Evolutionary conservation across 331 rosid species (phyloP).

Genomic region (Telfairia occidentalis): DNA sequence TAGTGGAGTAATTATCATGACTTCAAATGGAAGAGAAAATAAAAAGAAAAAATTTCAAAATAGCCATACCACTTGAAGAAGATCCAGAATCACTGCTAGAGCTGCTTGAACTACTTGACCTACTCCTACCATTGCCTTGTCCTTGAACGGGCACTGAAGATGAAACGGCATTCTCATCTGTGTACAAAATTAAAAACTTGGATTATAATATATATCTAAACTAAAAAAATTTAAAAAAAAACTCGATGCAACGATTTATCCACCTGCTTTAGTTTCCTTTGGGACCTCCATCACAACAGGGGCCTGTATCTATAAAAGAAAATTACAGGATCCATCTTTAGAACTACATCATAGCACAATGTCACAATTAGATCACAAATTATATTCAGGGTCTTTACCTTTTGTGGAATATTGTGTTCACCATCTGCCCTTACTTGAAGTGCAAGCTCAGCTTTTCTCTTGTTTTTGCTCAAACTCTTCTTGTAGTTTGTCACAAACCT

Average conservation of each 20-base stretch:
- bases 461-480: slow-evolving; percentile 84
- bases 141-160: slow-evolving; percentile 41
- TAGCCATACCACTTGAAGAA: slow-evolving; percentile 70
- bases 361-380: neutral
- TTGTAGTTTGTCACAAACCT: slow-evolving; percentile 90
- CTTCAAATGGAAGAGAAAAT: neutral
- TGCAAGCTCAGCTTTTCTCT: slow-evolving; percentile 86
- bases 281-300: slow-evolving; percentile 32
- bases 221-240: neutral
- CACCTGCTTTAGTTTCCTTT: slow-evolving; percentile 52
- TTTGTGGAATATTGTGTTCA: slow-evolving; percentile 28
- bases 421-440: slow-evolving; percentile 44
- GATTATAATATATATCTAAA: neutral
- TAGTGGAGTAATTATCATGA: slow-evolving; percentile 4
- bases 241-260: neutral
- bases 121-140: slow-evolving; percentile 58
- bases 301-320: slow-evolving; percentile 30
- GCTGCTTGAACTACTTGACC: slow-evolving; percentile 92
- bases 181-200: slow-evolving; percentile 3
- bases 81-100: slow-evolving; percentile 93
- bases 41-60: neutral
- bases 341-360: neutral
- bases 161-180: slow-evolving; percentile 48
- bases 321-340: neutral
- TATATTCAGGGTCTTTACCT: slow-evolving; percentile 32